These are phyloP conservation scores for Ambrosia trifida DNA, from an alignment of 129 eudicot genomes.

Conservation along the genomic window DNA sequence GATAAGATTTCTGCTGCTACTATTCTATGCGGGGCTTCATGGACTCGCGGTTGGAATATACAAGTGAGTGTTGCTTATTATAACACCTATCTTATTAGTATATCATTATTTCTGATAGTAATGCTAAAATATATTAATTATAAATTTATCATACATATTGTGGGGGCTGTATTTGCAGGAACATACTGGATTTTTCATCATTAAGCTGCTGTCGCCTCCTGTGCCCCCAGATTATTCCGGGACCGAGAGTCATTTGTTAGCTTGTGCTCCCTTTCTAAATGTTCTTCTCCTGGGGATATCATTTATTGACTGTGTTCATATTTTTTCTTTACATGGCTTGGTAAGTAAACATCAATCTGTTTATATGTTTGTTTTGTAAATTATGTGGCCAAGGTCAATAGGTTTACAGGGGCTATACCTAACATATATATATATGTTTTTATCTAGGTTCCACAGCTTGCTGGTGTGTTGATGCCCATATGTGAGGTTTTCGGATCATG, in stretches of 20 bases:
- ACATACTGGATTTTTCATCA: constrained; percentile 38
- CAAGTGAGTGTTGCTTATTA: constrained; percentile 50
- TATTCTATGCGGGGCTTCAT: constrained; percentile 84
- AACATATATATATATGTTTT: neutral
- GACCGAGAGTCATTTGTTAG: constrained; percentile 75
- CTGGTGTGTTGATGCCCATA: constrained; percentile 45
- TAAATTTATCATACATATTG: neutral
- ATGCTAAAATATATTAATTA: neutral
- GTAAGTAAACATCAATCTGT: constrained; percentile 49
- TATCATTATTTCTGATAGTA: neutral
- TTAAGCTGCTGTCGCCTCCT: constrained; percentile 43
- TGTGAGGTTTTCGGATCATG: constrained; percentile 47
- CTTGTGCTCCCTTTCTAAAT: constrained; percentile 72
- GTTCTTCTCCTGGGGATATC: constrained; percentile 86
- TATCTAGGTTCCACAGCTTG: constrained; percentile 64
- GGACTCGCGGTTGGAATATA: constrained; percentile 94
- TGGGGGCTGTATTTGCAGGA: constrained; percentile 49
- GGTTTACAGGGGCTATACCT: neutral
- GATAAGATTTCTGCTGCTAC: constrained; percentile 94
- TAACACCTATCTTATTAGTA: neutral
- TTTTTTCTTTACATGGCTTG: constrained; percentile 91
- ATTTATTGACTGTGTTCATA: constrained; percentile 73
- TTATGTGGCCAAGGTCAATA: neutral
- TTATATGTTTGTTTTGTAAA: neutral
- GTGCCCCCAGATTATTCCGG: constrained; percentile 67